phyloP scores from a whole-genome alignment of 2,329 filamentous ascomycete species.

The Diaporthe ilicicola region DNA sequence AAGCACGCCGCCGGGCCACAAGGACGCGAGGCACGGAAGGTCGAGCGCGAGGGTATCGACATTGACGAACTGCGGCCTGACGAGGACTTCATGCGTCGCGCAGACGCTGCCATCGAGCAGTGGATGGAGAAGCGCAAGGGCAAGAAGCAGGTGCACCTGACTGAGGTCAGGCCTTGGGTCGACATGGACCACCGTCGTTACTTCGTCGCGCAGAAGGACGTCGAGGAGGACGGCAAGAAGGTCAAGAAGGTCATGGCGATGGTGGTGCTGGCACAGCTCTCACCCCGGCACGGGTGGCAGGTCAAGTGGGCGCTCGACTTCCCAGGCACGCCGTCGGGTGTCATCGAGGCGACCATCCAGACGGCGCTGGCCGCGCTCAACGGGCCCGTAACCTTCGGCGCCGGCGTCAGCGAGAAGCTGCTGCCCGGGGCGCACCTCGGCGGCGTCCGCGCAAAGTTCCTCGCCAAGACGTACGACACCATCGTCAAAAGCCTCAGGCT shows the following conservation, averaged over 20 bases:
- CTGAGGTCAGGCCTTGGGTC: slow-evolving; percentile 88
- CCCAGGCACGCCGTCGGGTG: slow-evolving; percentile 83
- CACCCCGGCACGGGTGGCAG: slow-evolving; percentile 86
- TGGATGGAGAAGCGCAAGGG: slow-evolving; percentile 86
- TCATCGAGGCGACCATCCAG: slow-evolving; percentile 84
- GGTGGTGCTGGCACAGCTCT: slow-evolving; percentile 83
- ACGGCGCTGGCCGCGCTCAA: slow-evolving; percentile 66
- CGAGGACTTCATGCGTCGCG: slow-evolving; percentile 66
- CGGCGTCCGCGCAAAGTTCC: slow-evolving; percentile 80
- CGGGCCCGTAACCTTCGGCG: slow-evolving; percentile 82
- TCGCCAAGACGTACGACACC: slow-evolving; percentile 84
- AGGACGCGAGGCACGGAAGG: slow-evolving; percentile 66
- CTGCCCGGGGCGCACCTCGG: slow-evolving; percentile 83
- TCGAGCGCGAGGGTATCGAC: slow-evolving; percentile 85
- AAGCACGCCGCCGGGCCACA: slow-evolving; percentile 70
- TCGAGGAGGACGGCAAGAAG: slow-evolving; percentile 69
- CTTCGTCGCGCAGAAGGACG: slow-evolving; percentile 81
- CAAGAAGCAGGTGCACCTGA: slow-evolving; percentile 81
- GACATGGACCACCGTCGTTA: slow-evolving; percentile 86
- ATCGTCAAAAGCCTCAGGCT: slow-evolving; percentile 84
- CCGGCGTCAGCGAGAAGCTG: slow-evolving; percentile 78
- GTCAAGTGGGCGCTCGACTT: slow-evolving; percentile 98
- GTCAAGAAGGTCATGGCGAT: slow-evolving; percentile 70
- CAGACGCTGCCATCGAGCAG: slow-evolving; percentile 77
- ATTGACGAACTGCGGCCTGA: slow-evolving; percentile 77